Base-by-base conservation (phyloP, 306 rosid species). In the Lathyrus tuberosus region DNA sequence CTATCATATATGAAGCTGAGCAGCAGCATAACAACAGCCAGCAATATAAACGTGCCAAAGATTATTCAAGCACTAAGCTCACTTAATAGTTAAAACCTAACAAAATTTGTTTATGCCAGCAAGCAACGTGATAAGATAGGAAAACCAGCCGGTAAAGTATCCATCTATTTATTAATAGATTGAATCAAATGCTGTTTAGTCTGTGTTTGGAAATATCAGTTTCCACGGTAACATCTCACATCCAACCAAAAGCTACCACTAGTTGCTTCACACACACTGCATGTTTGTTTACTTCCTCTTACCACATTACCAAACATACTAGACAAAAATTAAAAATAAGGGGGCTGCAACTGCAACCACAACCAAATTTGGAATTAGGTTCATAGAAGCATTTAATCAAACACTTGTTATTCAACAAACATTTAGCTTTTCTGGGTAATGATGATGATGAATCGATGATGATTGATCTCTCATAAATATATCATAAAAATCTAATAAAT, bases 41-140 rank as follows among this genome's bases (percentile, higher is more conserved):
- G 76, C 76, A 70, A 15, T 40, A 33, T 42, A 15, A 53, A 41
- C 7, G 13, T 33, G 15, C 70, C 18, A 38, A 56, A 59, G 49
- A 79, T 54, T 44, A 63, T 30, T 79, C 59, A 49, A 79, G 59
- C 43, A 26, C 41, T 47, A 62, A 18, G 62, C 66, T 5, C 61
- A n/a, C 13, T 58, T 48, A 61, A 41, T 16, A 74, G 43, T 24
- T 24, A 24, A 24, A 1, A 26, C 30, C 30, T 14, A 18, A 47
- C 60, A 67, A 38, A 57, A 51, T 66, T 56, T 53, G 49, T 48
- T 18, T 15, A 46, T 37, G 35, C 28, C 76, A 75, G 37, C 58
- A 56, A 70, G 28, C 37, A 48, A 48, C 66, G 20, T 8, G 44
- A 54, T 71, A 69, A 18, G 48, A 15, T 38, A 37, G 49, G 48